Base-by-base conservation (phyloP, 306 rosid species). In the Inga leiocalycina region DNA sequence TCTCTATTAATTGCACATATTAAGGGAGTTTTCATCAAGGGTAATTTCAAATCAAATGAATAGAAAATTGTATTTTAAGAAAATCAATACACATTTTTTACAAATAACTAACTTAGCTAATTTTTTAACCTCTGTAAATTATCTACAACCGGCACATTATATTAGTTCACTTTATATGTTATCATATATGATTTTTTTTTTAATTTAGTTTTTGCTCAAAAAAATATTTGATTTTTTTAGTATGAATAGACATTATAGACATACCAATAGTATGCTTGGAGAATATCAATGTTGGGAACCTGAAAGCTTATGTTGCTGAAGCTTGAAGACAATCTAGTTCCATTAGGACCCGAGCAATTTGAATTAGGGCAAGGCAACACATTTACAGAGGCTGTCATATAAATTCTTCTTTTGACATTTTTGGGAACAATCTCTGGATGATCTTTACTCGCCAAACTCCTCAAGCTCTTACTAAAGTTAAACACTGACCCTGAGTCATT, bases 201-300 rank as follows among this genome's bases (percentile, higher is more conserved):
- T 39, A 5, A 39, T 39, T 6, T 39, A 39, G 43, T 39, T 39
- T 39, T 39, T 39, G 8, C 7, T 39, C 8, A 39, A 39, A 39
- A 37, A 37, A 5, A 39, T 4, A 39, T 5, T 39, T 46, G 51
- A 46, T 48, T 3, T 48, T 4, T 48, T 48, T 12, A 41, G 30
- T 32, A 13, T 35, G 57, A 35, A 54, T 75, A 68, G 4, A 54
- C n/a, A 13, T 75, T 2, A n/a, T 86, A 84, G 81, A n/a, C 22
- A 16, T 86, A 84, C 87, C 82, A 6, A 22, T 85, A 85, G 20
- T 88, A 88, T 52, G 90, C 88, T 72, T 82, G 83, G 11, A 85
- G 43, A 17, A 88, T 46, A 59, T 69, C 82, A 51, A 74, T 51
- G 13, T 17, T 17, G 15, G 91, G 86, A 14, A 24, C 69, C 54